A percentile compares a stretch with the other conserved stretches of the same genome.
These are phyloP conservation scores for Sutorius eximius DNA, from an alignment of 1,284 basidiomycete species.

Conservation along the genomic window DNA sequence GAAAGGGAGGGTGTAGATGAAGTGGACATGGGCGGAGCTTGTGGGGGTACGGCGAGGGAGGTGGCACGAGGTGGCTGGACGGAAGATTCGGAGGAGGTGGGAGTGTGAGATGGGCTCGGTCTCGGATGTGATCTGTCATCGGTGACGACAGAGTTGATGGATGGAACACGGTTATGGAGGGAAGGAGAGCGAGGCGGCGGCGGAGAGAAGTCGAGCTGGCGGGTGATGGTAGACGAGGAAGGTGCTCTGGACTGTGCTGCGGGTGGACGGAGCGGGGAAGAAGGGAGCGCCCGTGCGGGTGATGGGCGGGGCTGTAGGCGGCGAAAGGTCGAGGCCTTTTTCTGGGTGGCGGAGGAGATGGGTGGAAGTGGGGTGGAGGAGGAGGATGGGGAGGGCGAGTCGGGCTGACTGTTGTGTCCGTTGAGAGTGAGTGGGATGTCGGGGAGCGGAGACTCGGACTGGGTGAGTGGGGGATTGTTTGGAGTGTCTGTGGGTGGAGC, in stretches of 20 bases:
- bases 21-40: constrained; percentile 1
- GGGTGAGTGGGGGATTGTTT: too few relatives aligned
- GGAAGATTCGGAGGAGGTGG: constrained; percentile 3
- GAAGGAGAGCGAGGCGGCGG: constrained; percentile 15
- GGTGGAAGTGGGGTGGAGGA: constrained; percentile 16
- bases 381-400: constrained; percentile 14
- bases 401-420: constrained; percentile 11
- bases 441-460: too few relatives aligned
- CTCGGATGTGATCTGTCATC: constrained; percentile 13
- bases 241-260: constrained; percentile 26
- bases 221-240: constrained; percentile 19
- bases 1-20: constrained; percentile 30
- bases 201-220: constrained; percentile 17
- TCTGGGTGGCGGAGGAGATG: constrained; percentile 27
- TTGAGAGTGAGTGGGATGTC: neutral
- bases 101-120: constrained; percentile 14
- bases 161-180: constrained; percentile 28
- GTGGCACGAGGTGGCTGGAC: neutral
- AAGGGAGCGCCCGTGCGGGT: constrained; percentile 34
- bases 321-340: constrained; percentile 56
- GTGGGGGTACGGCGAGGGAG: neutral
- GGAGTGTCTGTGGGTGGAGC: neutral
- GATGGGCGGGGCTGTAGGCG: constrained; percentile 50
- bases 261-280: constrained; percentile 44
- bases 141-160: constrained; percentile 20